Evolutionary conservation across 2,329 filamentous ascomycete species (phyloP), one percentile per base, ranked within the genome.

Genomic region (Helicocarpus griseus): DNA sequence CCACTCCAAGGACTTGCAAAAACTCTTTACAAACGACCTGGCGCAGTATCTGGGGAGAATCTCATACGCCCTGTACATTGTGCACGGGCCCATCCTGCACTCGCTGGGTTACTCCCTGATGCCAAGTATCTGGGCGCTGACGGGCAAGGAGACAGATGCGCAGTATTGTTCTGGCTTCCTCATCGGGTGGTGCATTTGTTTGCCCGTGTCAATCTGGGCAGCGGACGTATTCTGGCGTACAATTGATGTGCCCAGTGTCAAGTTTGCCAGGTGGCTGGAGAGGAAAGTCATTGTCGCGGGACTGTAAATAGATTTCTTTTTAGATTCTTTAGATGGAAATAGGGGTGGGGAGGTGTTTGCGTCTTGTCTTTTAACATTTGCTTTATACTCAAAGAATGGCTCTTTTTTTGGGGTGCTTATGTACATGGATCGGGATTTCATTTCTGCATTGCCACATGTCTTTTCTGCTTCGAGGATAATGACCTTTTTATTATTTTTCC

Each of bases 221-320:
- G 76, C 77, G 1, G 80, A 83, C 62, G 52, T 83, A 3, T 82
- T 82, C 58, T 82, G 78, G 77, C 71, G 79, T 26, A 65, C 65
- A 1, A 70, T 83, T 5, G 81, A 83, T 62, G 63, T 68, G 3
- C 74, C 73, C 1, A 70, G 73, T 60, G 68, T 79, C 6, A 71
- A 69, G 47, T 72, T 80, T 57, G 72, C 76, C 2, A 67, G 72
- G 40, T 77, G 74, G 69, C 53, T 79, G 24, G 77, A 77, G 60
- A 61, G 60, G 39, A 60, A 60, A 35, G 52, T 67, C 26, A 56
- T 63, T 28, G 57, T 60, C 8, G 1, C 5, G 5, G 49, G 38
- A 3, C 8, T 50, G 14, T 44, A 45, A 24, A 41, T 31, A 7
- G 28, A n/a, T 39, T 7, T 53, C 48, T 50, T 58, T 52, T 47